A percentile compares a stretch with the other conserved stretches of the same genome.
Conservation (phyloP, 2,329 filamentous ascomycete species). For the Nigrospora osmanthi region DNA sequence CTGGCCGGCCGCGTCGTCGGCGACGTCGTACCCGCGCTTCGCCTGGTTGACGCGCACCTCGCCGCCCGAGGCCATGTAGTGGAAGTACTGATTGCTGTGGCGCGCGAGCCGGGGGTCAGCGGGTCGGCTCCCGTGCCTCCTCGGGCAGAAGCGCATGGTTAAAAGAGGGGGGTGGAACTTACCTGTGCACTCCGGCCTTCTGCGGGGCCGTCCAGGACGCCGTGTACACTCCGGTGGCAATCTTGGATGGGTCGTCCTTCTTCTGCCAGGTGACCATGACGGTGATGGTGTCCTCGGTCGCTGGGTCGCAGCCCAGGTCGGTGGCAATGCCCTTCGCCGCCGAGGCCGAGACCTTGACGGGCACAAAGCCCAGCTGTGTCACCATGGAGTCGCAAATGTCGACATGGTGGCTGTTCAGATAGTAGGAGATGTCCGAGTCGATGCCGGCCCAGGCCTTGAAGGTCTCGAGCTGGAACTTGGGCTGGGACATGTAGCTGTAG, state of each 20-base stretch:
- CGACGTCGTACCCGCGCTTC: constrained; percentile 89
- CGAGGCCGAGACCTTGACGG: constrained; percentile 70
- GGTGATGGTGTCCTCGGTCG: constrained; percentile 90
- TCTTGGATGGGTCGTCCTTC: constrained; percentile 57
- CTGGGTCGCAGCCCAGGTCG: constrained; percentile 66
- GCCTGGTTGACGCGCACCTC: constrained; percentile 90
- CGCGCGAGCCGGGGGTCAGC: no score
- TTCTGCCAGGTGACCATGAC: constrained; percentile 84
- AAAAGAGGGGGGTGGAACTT: not conserved
- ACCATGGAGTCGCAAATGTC: constrained; percentile 94
- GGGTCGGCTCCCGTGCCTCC: no score
- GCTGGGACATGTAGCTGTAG: constrained; percentile 94
- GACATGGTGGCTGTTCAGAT: constrained; percentile 90
- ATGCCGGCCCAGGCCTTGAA: constrained; percentile 92
- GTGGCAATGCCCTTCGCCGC: constrained; percentile 74
- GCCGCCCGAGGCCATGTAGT: constrained; percentile 78
- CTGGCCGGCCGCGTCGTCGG: constrained; percentile 65
- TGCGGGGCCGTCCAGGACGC: constrained; percentile 92
- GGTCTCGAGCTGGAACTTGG: constrained; percentile 83
- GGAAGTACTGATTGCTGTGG: constrained; percentile 79
- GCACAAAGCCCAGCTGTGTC: constrained; percentile 60
- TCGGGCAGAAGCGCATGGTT: no score
- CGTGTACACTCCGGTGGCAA: constrained; percentile 84
- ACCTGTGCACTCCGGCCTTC: constrained; percentile 83
- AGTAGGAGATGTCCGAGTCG: constrained; percentile 92